These are phyloP conservation scores for Cadophora gregata DNA, from an alignment of 2,329 filamentous ascomycete species.

Conservation along the genomic window DNA sequence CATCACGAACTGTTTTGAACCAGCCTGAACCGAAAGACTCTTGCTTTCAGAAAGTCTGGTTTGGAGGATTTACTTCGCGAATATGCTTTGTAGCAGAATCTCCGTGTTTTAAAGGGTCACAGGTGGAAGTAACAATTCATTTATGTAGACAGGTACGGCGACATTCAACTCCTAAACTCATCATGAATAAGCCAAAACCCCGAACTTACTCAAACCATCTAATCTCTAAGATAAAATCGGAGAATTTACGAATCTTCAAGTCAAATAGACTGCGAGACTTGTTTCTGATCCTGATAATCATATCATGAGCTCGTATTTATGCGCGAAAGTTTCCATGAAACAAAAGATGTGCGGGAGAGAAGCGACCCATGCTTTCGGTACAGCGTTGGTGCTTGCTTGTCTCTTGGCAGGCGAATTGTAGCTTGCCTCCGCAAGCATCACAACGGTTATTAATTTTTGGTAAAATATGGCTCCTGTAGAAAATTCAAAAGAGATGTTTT, in stretches of 20 bases:
- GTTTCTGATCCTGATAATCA: not conserved
- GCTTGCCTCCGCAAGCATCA: not conserved
- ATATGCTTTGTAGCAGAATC: too few species aligned
- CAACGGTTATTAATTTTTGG: too few species aligned
- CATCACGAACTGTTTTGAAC: not conserved
- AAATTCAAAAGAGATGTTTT: not conserved
- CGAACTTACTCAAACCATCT: not conserved
- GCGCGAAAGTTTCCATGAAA: not conserved
- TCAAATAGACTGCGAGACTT: not conserved
- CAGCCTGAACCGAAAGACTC: not conserved
- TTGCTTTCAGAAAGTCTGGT: too few species aligned
- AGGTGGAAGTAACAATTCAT: too few species aligned
- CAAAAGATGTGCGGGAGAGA: not conserved
- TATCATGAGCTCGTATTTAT: not conserved
- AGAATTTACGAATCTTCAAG: not conserved
- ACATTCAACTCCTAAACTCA: too few species aligned
- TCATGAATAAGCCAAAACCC: too few species aligned
- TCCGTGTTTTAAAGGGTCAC: too few species aligned
- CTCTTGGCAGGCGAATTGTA: not conserved
- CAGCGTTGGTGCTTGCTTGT: not conserved
- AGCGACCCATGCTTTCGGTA: not conserved
- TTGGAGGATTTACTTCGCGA: too few species aligned
- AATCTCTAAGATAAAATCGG: not conserved
- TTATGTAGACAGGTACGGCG: too few species aligned
- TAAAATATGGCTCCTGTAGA: not conserved